Evolutionary conservation across 176 grass and related monocot species (phyloP), one percentile per base, ranked within the genome.

Genomic region (Themeda triandra): DNA sequence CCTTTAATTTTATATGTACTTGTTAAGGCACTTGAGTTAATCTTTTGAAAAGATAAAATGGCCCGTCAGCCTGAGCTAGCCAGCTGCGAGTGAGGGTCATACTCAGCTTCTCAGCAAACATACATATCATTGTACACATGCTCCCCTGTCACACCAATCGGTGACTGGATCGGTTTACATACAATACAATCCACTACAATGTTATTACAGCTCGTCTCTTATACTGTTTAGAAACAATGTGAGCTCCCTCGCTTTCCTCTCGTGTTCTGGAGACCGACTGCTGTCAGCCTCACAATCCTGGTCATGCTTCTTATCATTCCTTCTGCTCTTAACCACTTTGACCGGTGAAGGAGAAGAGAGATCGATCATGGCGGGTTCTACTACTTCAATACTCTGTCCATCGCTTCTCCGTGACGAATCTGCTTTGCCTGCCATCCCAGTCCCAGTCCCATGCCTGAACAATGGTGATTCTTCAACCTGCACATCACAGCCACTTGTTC

Each of bases 161-260:
- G 40, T 73, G 70, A 28, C 23, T 15, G 6, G 5, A 42, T n/a
- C 69, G 10, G 35, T 69, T 69, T 44, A 25, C n/a, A 49, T 41
- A 48, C 46, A 48, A 48, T 48, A 48, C 46, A 48, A 48, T 48
- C 46, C 42, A 54, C 8, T 56, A n/a, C 5, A 56, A 35, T 56
- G 65, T 45, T 92, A 92, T 19, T 71, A 78, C 77, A 98, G 39
- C 75, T 93, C 79, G n/a, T 86, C 59, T 88, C 81, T 80, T 54
- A 91, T 88, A 41, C 80, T 92, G 77, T 89, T 42, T 19, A 90
- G 64, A 84, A 89, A 88, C 23, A 75, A 39, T 82, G 87, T 91
- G 15, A 91, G 63, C 1, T 76, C 84, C 63, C 85, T 88, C 1
- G 80, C 83, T 72, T 90, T 83, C 74, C 45, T 88, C 27, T 37